Evolutionary conservation across 257 asterid genomes (phyloP), one percentile per base, ranked within the genome.

Genomic region (Mentha longifolia): DNA sequence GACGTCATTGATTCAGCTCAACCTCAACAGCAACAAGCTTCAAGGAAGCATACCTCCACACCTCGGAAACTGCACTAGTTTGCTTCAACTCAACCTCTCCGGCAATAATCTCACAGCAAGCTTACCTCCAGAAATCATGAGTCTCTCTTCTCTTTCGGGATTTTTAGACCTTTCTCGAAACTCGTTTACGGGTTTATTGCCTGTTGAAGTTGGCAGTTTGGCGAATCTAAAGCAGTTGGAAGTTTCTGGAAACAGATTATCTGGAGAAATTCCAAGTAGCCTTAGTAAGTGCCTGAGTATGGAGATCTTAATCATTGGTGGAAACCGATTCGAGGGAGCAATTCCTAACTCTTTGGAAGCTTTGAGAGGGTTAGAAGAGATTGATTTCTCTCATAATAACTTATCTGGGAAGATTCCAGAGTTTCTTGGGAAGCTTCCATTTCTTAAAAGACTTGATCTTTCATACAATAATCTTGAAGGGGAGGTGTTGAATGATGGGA

Each of bases 31-130:
- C 9, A 79, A 74, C 72, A 74, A 37, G 71, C 74, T 83, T 5
- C 68, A 68, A 15, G 87, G 82, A 2, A 52, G n/a, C 67, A 33
- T 83, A 37, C 84, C 86, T 47, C 57, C 68, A 7, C 39, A 39
- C 7, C 61, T 74, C 7, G 68, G 63, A 35, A 74, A 74, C 54
- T 67, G 69, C 61, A 11, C 39, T 5, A 66, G 73, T 3, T 54
- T 68, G 35, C 37, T 20, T 15, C 1, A 52, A 3, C 49, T 68
- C 39, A 68, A 68, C 33, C 2, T 67, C 6, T 67, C 72, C 9
- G 51, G 51, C 50, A 67, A 67, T 17, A 33, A 67, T 51, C 61
- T 66, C 3, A 49, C 49, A 4, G 71, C 31, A n/a, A n/a, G 5
- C 0, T 19, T 68, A 35, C 63, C 73, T 3, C 19, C 12, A 37